These are phyloP conservation scores for Apiospora malaysiana DNA, from an alignment of 2,329 filamentous ascomycete genomes.

Conservation along the genomic window DNA sequence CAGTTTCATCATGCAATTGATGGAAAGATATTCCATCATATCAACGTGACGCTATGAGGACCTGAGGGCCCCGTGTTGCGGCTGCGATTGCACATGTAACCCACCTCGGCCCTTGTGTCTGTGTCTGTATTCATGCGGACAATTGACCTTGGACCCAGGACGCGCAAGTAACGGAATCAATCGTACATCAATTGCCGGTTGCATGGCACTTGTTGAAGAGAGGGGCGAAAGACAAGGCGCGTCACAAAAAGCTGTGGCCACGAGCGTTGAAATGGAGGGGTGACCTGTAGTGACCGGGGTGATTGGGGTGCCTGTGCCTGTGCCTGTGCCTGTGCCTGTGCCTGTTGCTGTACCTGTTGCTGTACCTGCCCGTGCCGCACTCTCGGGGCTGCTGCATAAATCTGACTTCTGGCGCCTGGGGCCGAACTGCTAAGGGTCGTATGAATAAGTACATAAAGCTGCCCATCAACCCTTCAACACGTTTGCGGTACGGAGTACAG, in stretches of 20 bases:
- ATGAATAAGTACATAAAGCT: too few species aligned
- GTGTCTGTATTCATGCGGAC: background rate
- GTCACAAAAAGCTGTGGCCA: background rate
- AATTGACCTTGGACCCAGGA: background rate
- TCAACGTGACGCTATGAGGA: background rate
- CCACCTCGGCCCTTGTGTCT: background rate
- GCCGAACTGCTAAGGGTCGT: background rate
- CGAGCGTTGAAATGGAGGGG: background rate
- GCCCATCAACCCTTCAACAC: too few species aligned
- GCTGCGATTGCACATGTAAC: background rate
- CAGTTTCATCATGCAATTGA: constrained; percentile 5
- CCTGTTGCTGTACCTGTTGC: background rate
- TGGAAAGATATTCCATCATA: background rate
- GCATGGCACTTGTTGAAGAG: background rate
- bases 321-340: background rate
- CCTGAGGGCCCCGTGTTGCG: background rate
- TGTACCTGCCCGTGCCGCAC: background rate
- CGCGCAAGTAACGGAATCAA: background rate
- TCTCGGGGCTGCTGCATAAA: background rate
- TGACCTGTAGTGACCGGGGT: too few species aligned
- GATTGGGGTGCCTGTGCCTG: background rate
- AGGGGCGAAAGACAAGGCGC: background rate
- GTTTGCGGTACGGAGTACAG: too few species aligned
- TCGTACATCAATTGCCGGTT: background rate
- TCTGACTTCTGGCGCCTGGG: background rate